A percentile compares a stretch with the other conserved stretches of the same genome.
Evolutionary conservation across 2,329 filamentous ascomycete genomes (phyloP).

Genomic region (Zasmidium cellare): DNA sequence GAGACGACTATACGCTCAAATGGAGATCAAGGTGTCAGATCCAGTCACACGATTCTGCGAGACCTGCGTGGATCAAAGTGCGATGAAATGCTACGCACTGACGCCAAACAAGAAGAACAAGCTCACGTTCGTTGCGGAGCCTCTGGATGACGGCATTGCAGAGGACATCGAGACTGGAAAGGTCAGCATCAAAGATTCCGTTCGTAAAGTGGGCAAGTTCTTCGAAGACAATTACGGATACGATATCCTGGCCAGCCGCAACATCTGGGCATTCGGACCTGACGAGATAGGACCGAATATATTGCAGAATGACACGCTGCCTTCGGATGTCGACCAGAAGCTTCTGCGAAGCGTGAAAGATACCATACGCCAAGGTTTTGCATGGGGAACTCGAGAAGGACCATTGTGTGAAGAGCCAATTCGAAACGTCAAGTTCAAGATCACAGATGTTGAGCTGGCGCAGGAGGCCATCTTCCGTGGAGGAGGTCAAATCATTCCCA

Average conservation of each 20-base stretch:
- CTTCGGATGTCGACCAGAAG: constrained; percentile 92
- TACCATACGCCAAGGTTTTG: constrained; percentile 92
- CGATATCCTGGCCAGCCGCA: constrained; percentile 89
- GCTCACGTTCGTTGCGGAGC: constrained; percentile 97
- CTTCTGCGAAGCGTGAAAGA: constrained; percentile 83
- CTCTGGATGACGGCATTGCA: constrained; percentile 90
- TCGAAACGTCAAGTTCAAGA: constrained; percentile 95
- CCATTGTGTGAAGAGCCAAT: constrained; percentile 98
- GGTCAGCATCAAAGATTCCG: constrained; percentile 89
- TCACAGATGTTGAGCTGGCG: constrained; percentile 86
- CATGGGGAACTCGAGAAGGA: constrained; percentile 93
- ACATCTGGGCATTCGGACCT: constrained; percentile 98
- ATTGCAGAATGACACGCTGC: constrained; percentile 92
- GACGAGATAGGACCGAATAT: constrained; percentile 95
- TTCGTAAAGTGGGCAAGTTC: constrained; percentile 90
- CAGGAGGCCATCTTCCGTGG: constrained; percentile 91
- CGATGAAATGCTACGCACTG: constrained; percentile 95
- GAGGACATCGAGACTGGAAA: constrained; percentile 89
- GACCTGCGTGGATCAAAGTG: constrained; percentile 94
- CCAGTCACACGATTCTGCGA: constrained; percentile 97
- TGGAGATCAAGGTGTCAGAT: constrained; percentile 99
- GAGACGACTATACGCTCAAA: constrained; percentile 89
- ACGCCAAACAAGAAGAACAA: constrained; percentile 99
- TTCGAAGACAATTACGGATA: constrained; percentile 97
- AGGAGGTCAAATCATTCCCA: constrained; percentile 96